Conservation (phyloP, 177 flowering plant genomes). For the Vitis hybrid region DNA sequence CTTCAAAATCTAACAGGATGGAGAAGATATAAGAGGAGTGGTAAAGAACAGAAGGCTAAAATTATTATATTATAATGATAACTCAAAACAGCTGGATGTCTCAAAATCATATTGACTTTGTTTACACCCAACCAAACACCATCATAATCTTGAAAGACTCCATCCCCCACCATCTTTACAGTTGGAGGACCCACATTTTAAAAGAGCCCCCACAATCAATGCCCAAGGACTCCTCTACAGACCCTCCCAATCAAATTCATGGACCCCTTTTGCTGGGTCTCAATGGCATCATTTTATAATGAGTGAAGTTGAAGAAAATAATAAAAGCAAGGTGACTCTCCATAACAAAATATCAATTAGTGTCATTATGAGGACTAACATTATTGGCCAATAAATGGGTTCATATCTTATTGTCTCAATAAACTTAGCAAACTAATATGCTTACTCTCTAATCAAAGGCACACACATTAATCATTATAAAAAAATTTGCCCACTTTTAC, state of each 20-base stretch:
- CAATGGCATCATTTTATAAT: neutral
- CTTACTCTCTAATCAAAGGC: no score
- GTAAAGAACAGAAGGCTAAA: neutral
- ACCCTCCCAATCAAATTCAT: neutral
- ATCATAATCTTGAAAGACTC: constrained; percentile 27
- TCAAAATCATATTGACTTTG: constrained; percentile 29
- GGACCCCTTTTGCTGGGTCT: constrained; percentile 1
- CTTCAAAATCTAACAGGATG: no score
- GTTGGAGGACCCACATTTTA: constrained; percentile 21
- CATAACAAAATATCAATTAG: neutral
- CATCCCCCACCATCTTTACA: constrained; percentile 27
- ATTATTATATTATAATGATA: constrained; percentile 2
- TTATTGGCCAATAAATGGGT: no score
- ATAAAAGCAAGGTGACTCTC: neutral
- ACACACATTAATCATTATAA: no score
- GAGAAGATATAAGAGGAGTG: neutral
- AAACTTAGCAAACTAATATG: no score
- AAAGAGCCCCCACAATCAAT: constrained; percentile 15
- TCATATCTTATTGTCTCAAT: no score
- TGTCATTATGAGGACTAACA: no score
- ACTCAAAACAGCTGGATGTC: constrained; percentile 28
- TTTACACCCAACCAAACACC: constrained; percentile 20
- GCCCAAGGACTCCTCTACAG: constrained; percentile 7
- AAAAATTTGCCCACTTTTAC: no score
- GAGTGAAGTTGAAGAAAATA: neutral